Evolutionary conservation across 805 yeast species (phyloP).

Genomic region (Candida namnaoensis): DNA sequence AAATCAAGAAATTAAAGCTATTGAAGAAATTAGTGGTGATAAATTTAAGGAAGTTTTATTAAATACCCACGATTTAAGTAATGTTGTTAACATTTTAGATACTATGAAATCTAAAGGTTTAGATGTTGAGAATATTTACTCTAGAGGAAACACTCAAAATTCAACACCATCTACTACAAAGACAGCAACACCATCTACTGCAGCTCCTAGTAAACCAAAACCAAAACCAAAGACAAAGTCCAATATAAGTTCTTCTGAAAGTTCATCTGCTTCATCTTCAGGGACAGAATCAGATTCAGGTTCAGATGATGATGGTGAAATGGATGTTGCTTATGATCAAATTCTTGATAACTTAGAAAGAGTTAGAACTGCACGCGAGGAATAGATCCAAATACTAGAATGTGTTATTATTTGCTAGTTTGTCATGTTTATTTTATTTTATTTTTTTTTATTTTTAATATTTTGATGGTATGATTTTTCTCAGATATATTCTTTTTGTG

Average conservation of each 20-base stretch:
- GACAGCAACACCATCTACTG: constrained; percentile 2
- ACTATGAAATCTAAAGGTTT: constrained; percentile 31
- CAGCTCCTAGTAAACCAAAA: too few relatives aligned
- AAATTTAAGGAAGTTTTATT: constrained; percentile 25
- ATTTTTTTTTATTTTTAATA: too few relatives aligned
- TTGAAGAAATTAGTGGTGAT: constrained; percentile 23
- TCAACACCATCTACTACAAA: not conserved
- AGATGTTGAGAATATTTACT: constrained; percentile 23
- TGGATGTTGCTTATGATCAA: constrained; percentile 29
- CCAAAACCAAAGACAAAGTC: too few relatives aligned
- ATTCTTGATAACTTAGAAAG: constrained; percentile 29
- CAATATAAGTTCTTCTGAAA: constrained; percentile 2
- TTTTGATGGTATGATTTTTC: too few relatives aligned
- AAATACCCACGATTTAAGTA: constrained; percentile 27
- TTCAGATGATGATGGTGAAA: constrained; percentile 17
- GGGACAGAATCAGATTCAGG: too few relatives aligned
- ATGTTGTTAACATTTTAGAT: constrained; percentile 27
- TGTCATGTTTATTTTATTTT: too few relatives aligned
- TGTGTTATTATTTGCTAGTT: too few relatives aligned
- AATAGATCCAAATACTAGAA: too few relatives aligned
- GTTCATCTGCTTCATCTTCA: constrained; percentile 5
- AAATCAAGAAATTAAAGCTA: constrained; percentile 18
- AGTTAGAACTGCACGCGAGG: constrained; percentile 23
- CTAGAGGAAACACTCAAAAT: constrained; percentile 8
- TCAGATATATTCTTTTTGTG: too few relatives aligned